These are phyloP conservation scores for Tarenaya hassleriana DNA, from an alignment of 345 rosid species.

Conservation along the genomic window DNA sequence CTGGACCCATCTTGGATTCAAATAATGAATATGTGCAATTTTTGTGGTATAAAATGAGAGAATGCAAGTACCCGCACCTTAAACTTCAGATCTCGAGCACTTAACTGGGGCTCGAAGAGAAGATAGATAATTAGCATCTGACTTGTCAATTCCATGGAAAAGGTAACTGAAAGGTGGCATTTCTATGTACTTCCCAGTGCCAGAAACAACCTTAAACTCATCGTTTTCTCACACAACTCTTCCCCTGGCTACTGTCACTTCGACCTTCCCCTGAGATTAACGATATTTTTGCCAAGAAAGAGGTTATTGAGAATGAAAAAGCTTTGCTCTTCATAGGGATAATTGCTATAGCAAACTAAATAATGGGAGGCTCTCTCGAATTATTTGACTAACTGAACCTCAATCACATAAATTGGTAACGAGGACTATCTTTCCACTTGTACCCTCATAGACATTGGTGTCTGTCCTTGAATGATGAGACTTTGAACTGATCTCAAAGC, in stretches of 20 bases:
- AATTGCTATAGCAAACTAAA: too few relatives aligned
- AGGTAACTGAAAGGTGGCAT: slow-evolving; percentile 79
- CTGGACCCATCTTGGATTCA: not conserved
- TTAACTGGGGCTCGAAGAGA: slow-evolving; percentile 81
- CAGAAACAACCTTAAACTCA: slow-evolving; percentile 62
- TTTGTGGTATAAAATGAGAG: not conserved
- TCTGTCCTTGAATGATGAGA: slow-evolving; percentile 82
- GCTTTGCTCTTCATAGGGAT: not conserved
- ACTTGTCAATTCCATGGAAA: slow-evolving; percentile 69
- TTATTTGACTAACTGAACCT: too few relatives aligned
- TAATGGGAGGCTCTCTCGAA: too few relatives aligned
- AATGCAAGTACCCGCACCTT: slow-evolving; percentile 11
- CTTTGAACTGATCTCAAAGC: slow-evolving; percentile 58
- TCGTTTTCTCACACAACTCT: slow-evolving; percentile 75
- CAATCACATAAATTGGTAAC: too few relatives aligned
- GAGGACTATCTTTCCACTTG: slow-evolving; percentile 61
- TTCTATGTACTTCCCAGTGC: slow-evolving; percentile 64
- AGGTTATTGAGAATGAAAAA: not conserved
- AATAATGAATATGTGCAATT: slow-evolving; percentile 11
- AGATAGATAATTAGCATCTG: slow-evolving; percentile 62
- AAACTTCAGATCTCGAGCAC: slow-evolving; percentile 38
- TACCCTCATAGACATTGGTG: slow-evolving; percentile 81
- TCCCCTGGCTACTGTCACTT: slow-evolving; percentile 90
- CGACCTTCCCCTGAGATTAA: slow-evolving; percentile 71
- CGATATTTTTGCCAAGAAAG: not conserved